Base-by-base conservation (phyloP, 352 stramenopile species). In the Phytophthora sp. region DNA sequence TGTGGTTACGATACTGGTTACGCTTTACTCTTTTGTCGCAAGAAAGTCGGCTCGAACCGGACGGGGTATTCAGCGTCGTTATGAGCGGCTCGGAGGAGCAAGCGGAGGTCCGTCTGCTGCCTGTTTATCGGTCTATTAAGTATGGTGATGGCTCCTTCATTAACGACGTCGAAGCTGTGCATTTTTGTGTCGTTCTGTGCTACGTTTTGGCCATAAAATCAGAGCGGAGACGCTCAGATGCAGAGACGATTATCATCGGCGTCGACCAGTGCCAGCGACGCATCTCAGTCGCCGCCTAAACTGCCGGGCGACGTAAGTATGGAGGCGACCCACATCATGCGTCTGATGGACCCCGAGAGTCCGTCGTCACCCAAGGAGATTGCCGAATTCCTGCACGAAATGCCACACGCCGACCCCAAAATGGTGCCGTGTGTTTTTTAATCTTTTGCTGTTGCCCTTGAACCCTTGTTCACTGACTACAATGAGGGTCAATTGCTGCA, bases 381-480 rank as follows among this genome's bases (percentile, higher is more conserved):
- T 27, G 84, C 84, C 1, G 67, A 86, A 27, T 89, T 85, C 46
- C 46, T 93, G 38, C 82, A 89, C 42, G 71, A 88, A 50, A 77
- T 86, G 58, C 81, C 81, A 23, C 82, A 91, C 61, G 69, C 80
- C 9, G 81, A 93, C 63, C 77, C 77, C 0, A 85, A 86, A 66
- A 85, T 89, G 82, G 84, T 88, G 39, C 55, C n/a, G n/a, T n/a
- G n/a, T n/a, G n/a, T n/a, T n/a, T n/a, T n/a, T n/a, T n/a, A n/a
- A n/a, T n/a, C n/a, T n/a, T n/a, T n/a, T n/a, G n/a, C n/a, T n/a
- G n/a, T n/a, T n/a, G n/a, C n/a, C n/a, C n/a, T n/a, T n/a, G n/a
- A n/a, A n/a, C n/a, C n/a, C n/a, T n/a, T n/a, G n/a, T n/a, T n/a
- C n/a, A n/a, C n/a, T n/a, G n/a, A n/a, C n/a, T n/a, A n/a, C n/a